phyloP scores from a whole-genome alignment of 192 early-diverging fungal genomes.

The Pilaira anomala region DNA sequence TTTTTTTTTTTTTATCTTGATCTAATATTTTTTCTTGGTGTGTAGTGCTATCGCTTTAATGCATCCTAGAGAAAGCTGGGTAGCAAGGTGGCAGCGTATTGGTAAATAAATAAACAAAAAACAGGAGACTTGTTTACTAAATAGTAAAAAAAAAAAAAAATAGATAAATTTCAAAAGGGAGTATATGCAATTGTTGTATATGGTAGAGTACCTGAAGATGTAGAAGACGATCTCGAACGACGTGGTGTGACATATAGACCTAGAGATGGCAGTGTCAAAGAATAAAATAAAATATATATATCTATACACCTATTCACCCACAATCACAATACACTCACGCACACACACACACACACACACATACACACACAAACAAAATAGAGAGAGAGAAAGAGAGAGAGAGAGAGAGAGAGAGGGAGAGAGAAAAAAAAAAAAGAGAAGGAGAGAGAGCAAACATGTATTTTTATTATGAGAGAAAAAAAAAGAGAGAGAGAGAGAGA shows the following conservation, averaged over 20 bases:
- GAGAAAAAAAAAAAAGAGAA: background rate
- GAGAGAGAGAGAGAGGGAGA: too few relatives aligned
- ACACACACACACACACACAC: too few relatives aligned
- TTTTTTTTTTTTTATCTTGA: background rate
- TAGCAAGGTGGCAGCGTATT: constrained; percentile 68
- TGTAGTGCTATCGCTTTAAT: constrained; percentile 71
- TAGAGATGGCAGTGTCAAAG: constrained; percentile 55
- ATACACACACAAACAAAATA: too few relatives aligned
- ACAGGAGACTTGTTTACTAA: background rate
- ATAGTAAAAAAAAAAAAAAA: background rate
- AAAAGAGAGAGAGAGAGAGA: background rate
- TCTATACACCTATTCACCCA: too few relatives aligned
- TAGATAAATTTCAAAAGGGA: constrained; percentile 63
- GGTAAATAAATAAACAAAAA: constrained; percentile 34
- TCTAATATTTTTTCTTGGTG: background rate
- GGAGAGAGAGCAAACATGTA: background rate
- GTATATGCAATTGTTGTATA: constrained; percentile 74
- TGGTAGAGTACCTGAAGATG: constrained; percentile 70
- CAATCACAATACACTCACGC: too few relatives aligned
- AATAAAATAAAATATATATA: constrained; percentile 22
- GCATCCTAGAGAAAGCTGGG: constrained; percentile 74
- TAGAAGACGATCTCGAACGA: constrained; percentile 67
- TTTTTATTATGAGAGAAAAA: background rate
- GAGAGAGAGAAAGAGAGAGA: too few relatives aligned
- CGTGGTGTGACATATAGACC: constrained; percentile 67